A percentile compares a stretch with the other conserved stretches of the same genome.
Conservation (phyloP, 306 rosid genomes). For the Cucurbita ficifolia region DNA sequence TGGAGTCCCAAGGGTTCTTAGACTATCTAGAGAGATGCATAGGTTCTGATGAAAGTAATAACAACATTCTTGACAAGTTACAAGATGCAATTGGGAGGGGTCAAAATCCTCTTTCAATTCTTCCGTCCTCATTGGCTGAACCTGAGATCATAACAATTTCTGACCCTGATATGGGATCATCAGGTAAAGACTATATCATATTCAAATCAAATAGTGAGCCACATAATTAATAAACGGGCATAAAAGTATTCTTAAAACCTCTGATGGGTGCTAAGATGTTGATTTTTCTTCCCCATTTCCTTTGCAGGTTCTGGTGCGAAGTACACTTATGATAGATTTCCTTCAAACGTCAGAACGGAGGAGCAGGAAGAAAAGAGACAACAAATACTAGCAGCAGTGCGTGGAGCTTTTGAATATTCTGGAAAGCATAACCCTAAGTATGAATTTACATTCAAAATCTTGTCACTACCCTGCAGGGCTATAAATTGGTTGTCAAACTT, state of each 20-base stretch:
- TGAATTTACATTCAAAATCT: slow-evolving; percentile 5
- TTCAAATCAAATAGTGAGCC: not conserved
- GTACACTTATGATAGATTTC: slow-evolving; percentile 78
- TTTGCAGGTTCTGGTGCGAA: slow-evolving; percentile 65
- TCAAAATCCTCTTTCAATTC: slow-evolving; percentile 80
- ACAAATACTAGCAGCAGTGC: slow-evolving; percentile 69
- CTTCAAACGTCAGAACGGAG: slow-evolving; percentile 59
- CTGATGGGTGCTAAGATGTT: not conserved
- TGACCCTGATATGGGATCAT: slow-evolving; percentile 54
- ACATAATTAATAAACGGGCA: not conserved
- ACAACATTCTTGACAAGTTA: slow-evolving; percentile 80
- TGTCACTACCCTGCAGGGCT: slow-evolving; percentile 2
- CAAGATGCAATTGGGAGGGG: slow-evolving; percentile 99
- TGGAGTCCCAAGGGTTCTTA: slow-evolving; percentile 85
- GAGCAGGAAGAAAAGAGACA: slow-evolving; percentile 90
- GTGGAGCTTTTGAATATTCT: slow-evolving; percentile 71
- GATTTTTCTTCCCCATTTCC: not conserved
- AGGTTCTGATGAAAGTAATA: slow-evolving; percentile 64
- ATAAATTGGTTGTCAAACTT: slow-evolving; percentile 11
- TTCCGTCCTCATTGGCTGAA: slow-evolving; percentile 48
- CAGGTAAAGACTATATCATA: slow-evolving; percentile 40
- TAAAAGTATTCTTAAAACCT: not conserved
- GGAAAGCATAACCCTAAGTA: slow-evolving; percentile 76
- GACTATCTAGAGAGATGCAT: slow-evolving; percentile 83
- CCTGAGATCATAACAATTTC: slow-evolving; percentile 88